Evolutionary conservation across 2,329 filamentous ascomycete species (phyloP).

Genomic region (Fulvia fulva): DNA sequence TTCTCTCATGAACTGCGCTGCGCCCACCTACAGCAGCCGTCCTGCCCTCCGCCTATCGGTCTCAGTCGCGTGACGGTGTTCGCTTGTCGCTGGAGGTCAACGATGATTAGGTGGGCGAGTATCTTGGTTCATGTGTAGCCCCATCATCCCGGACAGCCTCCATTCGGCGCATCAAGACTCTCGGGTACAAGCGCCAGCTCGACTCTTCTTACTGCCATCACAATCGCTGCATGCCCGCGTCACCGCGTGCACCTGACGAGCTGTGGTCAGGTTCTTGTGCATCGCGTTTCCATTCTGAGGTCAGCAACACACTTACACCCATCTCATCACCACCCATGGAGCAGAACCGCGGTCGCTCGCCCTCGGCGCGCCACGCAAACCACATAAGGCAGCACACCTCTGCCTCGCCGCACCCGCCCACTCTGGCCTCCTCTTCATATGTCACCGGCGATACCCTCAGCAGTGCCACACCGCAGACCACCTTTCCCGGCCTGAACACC

Average conservation of each 20-base stretch:
- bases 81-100: background rate
- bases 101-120: background rate
- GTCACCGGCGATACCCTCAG: constrained; percentile 3
- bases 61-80: background rate
- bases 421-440: constrained; percentile 17
- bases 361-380: constrained; percentile 22
- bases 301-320: background rate
- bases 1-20: background rate
- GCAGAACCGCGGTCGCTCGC: constrained; percentile 25
- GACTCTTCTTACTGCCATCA: background rate
- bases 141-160: background rate
- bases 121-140: background rate
- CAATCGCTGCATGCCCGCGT: background rate
- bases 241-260: background rate
- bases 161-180: background rate
- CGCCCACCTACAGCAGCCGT: background rate
- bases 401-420: constrained; percentile 28
- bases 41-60: background rate
- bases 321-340: constrained; percentile 10
- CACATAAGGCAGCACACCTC: constrained; percentile 30
- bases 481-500: constrained; percentile 22
- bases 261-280: background rate
- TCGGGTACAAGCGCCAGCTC: background rate
- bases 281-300: background rate
- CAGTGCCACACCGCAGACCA: constrained; percentile 2